phyloP scores from a whole-genome alignment of 2,329 filamentous ascomycete genomes.

The Nakataea oryzae region DNA sequence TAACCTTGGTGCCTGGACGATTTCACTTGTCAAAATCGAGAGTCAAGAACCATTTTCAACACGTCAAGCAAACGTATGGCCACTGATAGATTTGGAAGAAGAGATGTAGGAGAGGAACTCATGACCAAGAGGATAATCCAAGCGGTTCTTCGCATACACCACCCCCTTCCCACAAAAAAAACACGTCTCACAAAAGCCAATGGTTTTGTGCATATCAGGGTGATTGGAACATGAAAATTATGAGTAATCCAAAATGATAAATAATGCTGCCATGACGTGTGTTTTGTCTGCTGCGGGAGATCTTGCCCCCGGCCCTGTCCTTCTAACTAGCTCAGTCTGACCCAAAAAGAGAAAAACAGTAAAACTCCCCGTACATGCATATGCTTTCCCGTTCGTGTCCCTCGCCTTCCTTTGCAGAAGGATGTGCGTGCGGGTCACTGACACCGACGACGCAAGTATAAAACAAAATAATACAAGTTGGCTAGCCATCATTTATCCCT shows the following conservation, averaged over 20 bases:
- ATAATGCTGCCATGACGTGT: not conserved
- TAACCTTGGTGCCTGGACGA: no score
- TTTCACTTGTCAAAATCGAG: no score
- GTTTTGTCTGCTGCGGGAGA: not conserved
- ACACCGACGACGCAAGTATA: conserved; percentile 2
- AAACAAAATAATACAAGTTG: conserved; percentile 3
- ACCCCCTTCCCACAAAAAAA: no score
- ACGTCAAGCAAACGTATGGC: no score
- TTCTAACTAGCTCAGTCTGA: not conserved
- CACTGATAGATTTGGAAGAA: no score
- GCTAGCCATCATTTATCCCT: not conserved
- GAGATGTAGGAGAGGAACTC: no score
- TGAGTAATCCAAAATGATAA: not conserved
- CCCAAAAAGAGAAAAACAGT: not conserved
- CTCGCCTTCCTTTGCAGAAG: not conserved
- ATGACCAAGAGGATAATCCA: no score
- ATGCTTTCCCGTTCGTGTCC: not conserved
- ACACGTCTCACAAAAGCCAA: no score
- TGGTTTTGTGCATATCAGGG: no score
- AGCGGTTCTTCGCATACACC: no score
- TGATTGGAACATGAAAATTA: no score
- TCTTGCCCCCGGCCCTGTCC: not conserved
- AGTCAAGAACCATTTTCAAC: no score
- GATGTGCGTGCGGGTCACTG: not conserved
- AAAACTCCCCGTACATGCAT: conserved; percentile 7